Conservation (phyloP, 2,329 filamentous ascomycete genomes). For the Pseudogymnoascus sp. region DNA sequence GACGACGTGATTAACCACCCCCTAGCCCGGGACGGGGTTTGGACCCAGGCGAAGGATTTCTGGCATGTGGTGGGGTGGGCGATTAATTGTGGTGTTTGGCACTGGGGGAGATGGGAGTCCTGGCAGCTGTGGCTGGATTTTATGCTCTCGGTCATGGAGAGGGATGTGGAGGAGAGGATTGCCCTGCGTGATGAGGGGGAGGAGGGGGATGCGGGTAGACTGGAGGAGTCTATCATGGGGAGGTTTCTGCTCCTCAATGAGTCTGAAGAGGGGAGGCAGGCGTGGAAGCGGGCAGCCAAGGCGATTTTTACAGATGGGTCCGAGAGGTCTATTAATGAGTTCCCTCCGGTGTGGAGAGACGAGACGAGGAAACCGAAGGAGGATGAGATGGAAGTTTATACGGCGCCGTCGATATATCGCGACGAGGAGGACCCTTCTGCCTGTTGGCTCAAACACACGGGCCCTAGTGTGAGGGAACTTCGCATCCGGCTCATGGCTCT, state of each 20-base stretch:
- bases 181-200: conserved; percentile 17
- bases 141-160: conserved; percentile 69
- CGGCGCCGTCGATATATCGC: background rate
- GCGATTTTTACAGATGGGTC: conserved; percentile 61
- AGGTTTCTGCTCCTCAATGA: conserved; percentile 41
- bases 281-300: conserved; percentile 48
- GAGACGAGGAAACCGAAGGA: conserved; percentile 46
- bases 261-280: conserved; percentile 32
- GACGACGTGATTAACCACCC: conserved; percentile 47
- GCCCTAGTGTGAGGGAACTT: conserved; percentile 22
- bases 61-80: conserved; percentile 89
- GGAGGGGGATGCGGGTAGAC: conserved; percentile 24
- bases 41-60: conserved; percentile 72
- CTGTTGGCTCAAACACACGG: conserved; percentile 3
- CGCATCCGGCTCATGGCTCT: conserved; percentile 23
- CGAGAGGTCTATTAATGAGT: conserved; percentile 44
- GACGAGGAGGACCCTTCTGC: background rate
- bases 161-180: conserved; percentile 36
- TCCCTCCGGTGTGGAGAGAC: conserved; percentile 43
- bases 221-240: conserved; percentile 51
- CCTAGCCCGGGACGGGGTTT: conserved; percentile 58
- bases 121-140: conserved; percentile 77
- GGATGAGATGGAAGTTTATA: conserved; percentile 36
- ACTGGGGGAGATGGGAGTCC: conserved; percentile 67
- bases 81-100: conserved; percentile 73